phyloP scores from a whole-genome alignment of 2,329 filamentous ascomycete species.

The Cladosporium sp. region DNA sequence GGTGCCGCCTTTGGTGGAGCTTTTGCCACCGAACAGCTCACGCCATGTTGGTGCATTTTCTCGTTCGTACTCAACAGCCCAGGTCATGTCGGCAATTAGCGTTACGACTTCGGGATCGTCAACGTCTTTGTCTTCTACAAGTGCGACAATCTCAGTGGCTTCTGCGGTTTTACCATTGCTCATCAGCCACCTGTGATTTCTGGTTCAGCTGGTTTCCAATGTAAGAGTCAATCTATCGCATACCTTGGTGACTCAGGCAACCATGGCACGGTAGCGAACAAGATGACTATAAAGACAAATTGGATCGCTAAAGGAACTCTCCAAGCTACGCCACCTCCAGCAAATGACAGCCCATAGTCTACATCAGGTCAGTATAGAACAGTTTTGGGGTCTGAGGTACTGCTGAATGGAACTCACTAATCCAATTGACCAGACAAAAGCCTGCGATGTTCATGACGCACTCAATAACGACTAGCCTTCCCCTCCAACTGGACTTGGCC shows the following conservation, averaged over 20 bases:
- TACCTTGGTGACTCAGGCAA: conserved; percentile 11
- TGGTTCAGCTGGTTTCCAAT: no score
- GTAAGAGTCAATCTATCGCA: no score
- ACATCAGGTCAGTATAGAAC: background rate
- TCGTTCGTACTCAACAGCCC: conserved; percentile 5
- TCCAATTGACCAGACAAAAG: conserved; percentile 45
- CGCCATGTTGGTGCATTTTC: background rate
- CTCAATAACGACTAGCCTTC: conserved; percentile 41
- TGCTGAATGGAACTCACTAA: conserved; percentile 36
- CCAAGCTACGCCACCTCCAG: background rate
- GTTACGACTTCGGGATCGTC: background rate
- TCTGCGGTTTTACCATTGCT: conserved; percentile 38
- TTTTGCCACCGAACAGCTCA: background rate
- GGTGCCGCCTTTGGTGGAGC: background rate
- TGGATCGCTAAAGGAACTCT: conserved; percentile 2
- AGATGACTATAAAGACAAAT: conserved; percentile 2
- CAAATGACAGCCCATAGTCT: background rate
- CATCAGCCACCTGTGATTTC: conserved; percentile 35
- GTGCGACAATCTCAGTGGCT: conserved; percentile 33
- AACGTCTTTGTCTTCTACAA: background rate
- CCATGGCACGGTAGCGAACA: background rate
- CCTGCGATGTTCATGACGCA: conserved; percentile 46
- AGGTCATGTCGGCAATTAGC: background rate
- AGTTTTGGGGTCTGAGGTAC: background rate
- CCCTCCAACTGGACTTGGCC: conserved; percentile 44